Conservation (phyloP, 1,284 basidiomycete genomes). For the Trichosporon coremiiforme region DNA sequence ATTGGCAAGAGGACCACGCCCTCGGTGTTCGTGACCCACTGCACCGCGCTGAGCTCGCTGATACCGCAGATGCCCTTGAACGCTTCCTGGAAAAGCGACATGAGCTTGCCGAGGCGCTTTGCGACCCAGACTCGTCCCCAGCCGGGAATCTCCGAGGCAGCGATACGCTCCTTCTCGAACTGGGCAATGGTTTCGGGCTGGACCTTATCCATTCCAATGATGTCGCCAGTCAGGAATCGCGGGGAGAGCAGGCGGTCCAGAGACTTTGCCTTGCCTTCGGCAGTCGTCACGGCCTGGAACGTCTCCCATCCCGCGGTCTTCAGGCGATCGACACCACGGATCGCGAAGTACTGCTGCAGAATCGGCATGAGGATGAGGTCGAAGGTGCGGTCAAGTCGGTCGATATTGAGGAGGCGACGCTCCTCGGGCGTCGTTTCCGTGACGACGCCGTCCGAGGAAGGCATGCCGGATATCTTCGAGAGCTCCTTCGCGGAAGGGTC, state of each 20-base stretch:
- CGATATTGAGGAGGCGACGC: conserved; percentile 28
- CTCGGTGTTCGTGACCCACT: conserved; percentile 35
- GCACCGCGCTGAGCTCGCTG: conserved; percentile 28
- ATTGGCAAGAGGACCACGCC: conserved; percentile 37
- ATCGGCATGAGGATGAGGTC: conserved; percentile 46
- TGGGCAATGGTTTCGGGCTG: background rate
- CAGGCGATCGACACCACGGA: conserved; percentile 47
- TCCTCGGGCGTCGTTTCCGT: conserved; percentile 37
- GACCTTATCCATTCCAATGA: conserved; percentile 35
- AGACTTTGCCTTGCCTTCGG: conserved; percentile 25
- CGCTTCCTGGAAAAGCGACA: conserved; percentile 42
- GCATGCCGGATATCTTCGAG: conserved; percentile 39
- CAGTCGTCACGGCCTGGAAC: conserved; percentile 43
- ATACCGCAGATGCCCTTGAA: conserved; percentile 42
- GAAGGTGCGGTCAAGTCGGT: conserved; percentile 42
- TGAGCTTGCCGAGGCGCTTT: conserved; percentile 41
- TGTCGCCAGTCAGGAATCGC: conserved; percentile 40
- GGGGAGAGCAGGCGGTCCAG: conserved; percentile 41
- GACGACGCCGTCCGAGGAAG: conserved; percentile 42
- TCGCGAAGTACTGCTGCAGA: conserved; percentile 36
- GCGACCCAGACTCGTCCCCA: conserved; percentile 48
- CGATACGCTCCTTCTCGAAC: conserved; percentile 34
- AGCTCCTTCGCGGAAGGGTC: conserved; percentile 45
- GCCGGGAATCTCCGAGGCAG: conserved; percentile 41
- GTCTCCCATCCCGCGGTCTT: conserved; percentile 48